These are phyloP conservation scores for Inga leiocalycina DNA, from an alignment of 306 rosid species.

Conservation along the genomic window DNA sequence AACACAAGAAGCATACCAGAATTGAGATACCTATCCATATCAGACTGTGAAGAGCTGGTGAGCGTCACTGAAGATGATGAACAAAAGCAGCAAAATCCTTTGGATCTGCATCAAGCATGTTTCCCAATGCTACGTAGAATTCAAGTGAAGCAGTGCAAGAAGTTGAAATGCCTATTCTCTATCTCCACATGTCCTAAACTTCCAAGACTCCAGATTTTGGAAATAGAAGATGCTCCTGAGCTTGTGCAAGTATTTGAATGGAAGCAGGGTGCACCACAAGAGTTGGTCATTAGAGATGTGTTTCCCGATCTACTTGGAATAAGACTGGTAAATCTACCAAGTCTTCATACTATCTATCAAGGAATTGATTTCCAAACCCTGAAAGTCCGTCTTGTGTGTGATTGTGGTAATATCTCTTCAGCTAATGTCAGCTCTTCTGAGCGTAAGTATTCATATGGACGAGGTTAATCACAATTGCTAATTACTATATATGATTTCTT, in stretches of 20 bases:
- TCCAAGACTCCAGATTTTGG: neutral
- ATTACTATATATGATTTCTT: neutral
- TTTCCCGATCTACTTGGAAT: neutral
- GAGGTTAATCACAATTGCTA: neutral
- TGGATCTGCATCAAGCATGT: neutral
- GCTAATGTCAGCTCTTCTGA: neutral
- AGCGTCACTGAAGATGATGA: neutral
- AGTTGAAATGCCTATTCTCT: neutral
- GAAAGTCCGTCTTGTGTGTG: neutral
- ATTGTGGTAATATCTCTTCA: slow-evolving; percentile 4
- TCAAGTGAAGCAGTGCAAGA: neutral
- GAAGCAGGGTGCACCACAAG: neutral
- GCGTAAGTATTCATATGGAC: neutral
- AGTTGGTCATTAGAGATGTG: neutral
- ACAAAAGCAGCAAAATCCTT: neutral
- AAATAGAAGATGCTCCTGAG: neutral
- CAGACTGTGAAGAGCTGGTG: slow-evolving; percentile 8
- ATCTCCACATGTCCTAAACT: neutral
- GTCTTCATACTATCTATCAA: neutral
- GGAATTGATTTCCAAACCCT: neutral
- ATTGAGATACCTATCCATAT: neutral
- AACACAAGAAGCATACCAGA: neutral
- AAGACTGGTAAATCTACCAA: neutral
- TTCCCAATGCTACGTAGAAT: neutral
- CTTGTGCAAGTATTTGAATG: neutral